Evolutionary conservation across 805 yeast species (phyloP).

Genomic region (Saturnispora kantuleensis): DNA sequence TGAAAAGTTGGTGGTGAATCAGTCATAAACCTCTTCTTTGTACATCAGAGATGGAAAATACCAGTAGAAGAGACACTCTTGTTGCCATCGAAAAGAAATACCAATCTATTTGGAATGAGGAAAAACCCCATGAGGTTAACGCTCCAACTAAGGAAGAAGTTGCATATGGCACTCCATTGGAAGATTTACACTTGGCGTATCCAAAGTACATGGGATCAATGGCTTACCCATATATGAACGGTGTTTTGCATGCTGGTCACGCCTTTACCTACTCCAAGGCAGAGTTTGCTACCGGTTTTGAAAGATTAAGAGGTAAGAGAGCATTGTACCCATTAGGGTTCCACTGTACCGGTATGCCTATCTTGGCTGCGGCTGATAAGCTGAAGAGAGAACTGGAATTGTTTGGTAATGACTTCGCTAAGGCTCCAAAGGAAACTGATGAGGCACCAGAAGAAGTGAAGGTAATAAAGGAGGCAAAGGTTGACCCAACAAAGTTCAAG

Average conservation of each 20-base stretch:
- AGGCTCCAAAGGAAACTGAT: constrained; percentile 51
- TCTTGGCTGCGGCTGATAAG: constrained; percentile 91
- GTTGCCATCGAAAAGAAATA: constrained; percentile 82
- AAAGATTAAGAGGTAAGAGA: constrained; percentile 87
- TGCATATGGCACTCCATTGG: constrained; percentile 43
- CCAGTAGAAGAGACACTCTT: constrained; percentile 91
- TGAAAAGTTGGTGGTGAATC: background rate
- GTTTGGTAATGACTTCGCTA: constrained; percentile 74
- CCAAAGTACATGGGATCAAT: constrained; percentile 88
- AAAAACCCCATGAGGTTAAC: constrained; percentile 74
- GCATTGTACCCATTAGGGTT: constrained; percentile 94
- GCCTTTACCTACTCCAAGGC: constrained; percentile 89
- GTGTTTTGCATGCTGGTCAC: constrained; percentile 96
- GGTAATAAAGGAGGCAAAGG: constrained; percentile 24
- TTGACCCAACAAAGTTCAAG: constrained; percentile 80
- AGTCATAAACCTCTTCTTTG: constrained; percentile 12
- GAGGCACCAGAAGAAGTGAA: constrained; percentile 25
- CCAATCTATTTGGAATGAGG: constrained; percentile 81
- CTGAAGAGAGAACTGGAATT: constrained; percentile 83
- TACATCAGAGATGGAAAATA: constrained; percentile 34
- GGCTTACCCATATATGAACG: constrained; percentile 99
- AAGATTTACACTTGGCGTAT: constrained; percentile 62
- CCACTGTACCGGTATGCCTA: constrained; percentile 99
- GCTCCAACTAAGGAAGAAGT: constrained; percentile 72
- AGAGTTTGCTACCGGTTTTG: constrained; percentile 87